Percentiles rank a stretch among this genome's conserved stretches.
Evolutionary conservation across 2,329 filamentous ascomycete genomes (phyloP).

Genomic region (Alternaria atra): DNA sequence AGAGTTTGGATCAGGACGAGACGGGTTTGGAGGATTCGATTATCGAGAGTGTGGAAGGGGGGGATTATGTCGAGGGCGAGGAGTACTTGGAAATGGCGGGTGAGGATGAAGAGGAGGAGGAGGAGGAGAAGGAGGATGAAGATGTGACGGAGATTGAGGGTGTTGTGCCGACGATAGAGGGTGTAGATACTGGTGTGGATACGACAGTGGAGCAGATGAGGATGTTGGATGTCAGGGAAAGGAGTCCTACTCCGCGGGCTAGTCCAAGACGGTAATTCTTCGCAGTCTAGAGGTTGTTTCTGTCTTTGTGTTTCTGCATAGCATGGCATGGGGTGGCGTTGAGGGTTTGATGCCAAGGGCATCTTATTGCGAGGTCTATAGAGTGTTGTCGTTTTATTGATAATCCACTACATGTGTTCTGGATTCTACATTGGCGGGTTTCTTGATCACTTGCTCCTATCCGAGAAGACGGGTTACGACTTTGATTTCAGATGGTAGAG

Average conservation of each 20-base stretch:
- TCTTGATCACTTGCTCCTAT: no score
- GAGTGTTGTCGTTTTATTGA: no score
- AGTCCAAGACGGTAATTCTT: constrained; percentile 20
- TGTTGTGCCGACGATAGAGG: constrained; percentile 22
- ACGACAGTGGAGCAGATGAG: constrained; percentile 6
- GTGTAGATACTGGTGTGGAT: neutral
- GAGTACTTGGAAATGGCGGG: constrained; percentile 28
- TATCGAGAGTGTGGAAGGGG: constrained; percentile 60
- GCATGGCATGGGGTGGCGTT: constrained; percentile 29
- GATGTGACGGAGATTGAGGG: constrained; percentile 27
- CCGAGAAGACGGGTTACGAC: no score
- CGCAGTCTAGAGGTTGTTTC: neutral
- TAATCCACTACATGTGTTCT: no score
- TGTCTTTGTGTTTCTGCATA: constrained; percentile 20
- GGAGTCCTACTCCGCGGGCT: constrained; percentile 31
- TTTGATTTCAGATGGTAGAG: no score
- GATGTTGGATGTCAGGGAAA: constrained; percentile 28
- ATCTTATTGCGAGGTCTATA: no score
- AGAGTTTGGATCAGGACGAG: constrained; percentile 56
- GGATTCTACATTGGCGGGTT: no score
- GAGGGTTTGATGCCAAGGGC: neutral
- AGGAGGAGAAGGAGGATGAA: constrained; percentile 36
- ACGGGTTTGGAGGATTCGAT: constrained; percentile 57
- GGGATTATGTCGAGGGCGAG: constrained; percentile 36
- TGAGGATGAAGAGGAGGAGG: constrained; percentile 32